Evolutionary conservation across 2,329 filamentous ascomycete genomes (phyloP), one percentile per base, ranked within the genome.

Genomic region (Fusarium nodosum): DNA sequence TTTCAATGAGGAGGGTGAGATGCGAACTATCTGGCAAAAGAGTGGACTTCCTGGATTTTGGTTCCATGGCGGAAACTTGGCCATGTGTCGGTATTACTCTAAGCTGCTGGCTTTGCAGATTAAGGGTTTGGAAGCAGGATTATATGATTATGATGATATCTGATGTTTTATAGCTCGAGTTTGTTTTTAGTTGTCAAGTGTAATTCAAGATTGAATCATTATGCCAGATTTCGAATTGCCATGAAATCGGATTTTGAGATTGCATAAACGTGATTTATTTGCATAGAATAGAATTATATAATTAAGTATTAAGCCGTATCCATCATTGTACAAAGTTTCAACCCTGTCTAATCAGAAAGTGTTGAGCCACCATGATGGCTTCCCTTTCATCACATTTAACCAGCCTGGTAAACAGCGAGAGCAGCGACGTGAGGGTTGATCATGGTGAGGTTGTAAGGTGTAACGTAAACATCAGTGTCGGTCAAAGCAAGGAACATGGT

Each of bases 401-500:
- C 93, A 72, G 92, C 89, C 80, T 93, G 91, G 78, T 94, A 96
- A 38, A 96, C 76, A 55, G 88, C 90, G 56, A 94, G 83, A 24
- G 93, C 92, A 58, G 88, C 87, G 36, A 96, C 90, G 72, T 94
- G 91, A 0, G 91, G 88, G 69, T 96, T 95, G 22, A 95, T 83
- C 83, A 87, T 84, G 26, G 83, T 87, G 62, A 95, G 61, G 75
- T 96, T 96, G 79, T 93, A 95, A 0, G 92, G 90, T 10, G 92
- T 94, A 4, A 94, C 84, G 64, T 83, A 88, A 0, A 90, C 70
- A 68, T 94, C 86, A 0, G 78, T 76, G 72, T 95, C 92, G 0
- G 92, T 95, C 13, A 97, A 76, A 0, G 89, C 91, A 47, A 97
- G 81, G 76, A 95, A 96, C 79, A 94, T 91, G 6, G 93, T 96